Percentiles rank a stretch among this genome's conserved stretches.
Conservation (phyloP, 371 early-diverging fungal species). For the Mycotypha africana region DNA sequence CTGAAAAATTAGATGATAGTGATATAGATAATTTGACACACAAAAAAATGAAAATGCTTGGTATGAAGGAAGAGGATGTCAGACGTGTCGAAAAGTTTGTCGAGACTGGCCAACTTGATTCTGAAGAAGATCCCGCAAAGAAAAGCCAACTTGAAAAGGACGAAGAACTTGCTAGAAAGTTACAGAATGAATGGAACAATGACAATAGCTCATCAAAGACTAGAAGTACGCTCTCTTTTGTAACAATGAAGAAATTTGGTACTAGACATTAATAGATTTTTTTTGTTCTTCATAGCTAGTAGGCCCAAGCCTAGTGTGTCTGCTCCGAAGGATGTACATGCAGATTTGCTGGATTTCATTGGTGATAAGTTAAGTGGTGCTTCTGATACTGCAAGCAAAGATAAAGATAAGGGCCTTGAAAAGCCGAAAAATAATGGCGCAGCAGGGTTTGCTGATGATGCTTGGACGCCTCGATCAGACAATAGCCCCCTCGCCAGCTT, state of each 20-base stretch:
- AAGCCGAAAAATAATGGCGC: neutral
- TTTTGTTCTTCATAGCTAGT: conserved; percentile 27
- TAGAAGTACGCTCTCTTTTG: too few relatives aligned
- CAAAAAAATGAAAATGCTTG: conserved; percentile 67
- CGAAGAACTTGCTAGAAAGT: conserved; percentile 70
- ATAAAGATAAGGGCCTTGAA: conserved; percentile 14
- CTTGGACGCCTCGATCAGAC: conserved; percentile 43
- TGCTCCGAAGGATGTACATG: conserved; percentile 32
- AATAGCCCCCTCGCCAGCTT: conserved; percentile 3
- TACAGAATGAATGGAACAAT: conserved; percentile 57
- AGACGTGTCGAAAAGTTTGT: conserved; percentile 66
- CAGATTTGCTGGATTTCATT: conserved; percentile 19
- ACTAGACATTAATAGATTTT: conserved; percentile 13
- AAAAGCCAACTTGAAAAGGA: conserved; percentile 55
- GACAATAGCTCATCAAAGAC: too few relatives aligned
- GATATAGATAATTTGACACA: conserved; percentile 70
- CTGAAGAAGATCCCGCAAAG: conserved; percentile 16
- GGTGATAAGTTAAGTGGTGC: conserved; percentile 19
- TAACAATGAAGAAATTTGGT: too few relatives aligned
- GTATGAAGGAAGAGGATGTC: conserved; percentile 79
- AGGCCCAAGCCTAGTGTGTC: conserved; percentile 38
- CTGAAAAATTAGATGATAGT: conserved; percentile 65
- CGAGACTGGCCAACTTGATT: conserved; percentile 32
- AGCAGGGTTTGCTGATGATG: conserved; percentile 51
- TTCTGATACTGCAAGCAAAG: conserved; percentile 5